These are phyloP conservation scores for Fusarium newnesense DNA, from an alignment of 2,329 filamentous ascomycete genomes.

Conservation along the genomic window DNA sequence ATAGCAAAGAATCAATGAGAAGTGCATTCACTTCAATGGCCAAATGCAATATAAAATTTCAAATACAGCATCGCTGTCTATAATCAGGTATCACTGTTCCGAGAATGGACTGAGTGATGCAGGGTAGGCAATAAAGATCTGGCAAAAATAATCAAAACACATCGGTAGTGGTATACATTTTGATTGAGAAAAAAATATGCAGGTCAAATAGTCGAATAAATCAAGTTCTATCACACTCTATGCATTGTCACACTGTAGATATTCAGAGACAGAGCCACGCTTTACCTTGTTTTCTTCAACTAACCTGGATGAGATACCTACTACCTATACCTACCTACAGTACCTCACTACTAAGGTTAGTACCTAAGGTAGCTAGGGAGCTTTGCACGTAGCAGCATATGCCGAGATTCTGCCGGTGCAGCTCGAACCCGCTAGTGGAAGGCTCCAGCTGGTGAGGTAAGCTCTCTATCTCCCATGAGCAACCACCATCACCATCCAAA, in stretches of 20 bases:
- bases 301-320: not conserved
- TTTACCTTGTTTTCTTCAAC: not conserved
- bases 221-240: not conserved
- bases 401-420: constrained; percentile 49
- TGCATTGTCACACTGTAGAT: not conserved
- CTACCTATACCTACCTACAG: no score
- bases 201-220: not conserved
- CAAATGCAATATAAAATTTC: no score
- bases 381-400: not conserved
- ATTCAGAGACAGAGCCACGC: not conserved
- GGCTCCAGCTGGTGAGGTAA: constrained; percentile 56
- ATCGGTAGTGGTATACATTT: not conserved
- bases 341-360: no score
- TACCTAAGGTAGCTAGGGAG: not conserved
- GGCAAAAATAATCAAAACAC: not conserved
- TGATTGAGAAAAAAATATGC: no score
- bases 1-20: not conserved
- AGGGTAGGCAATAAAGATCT: not conserved
- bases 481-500: constrained; percentile 35
- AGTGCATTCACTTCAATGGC: not conserved
- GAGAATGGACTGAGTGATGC: no score
- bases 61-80: not conserved
- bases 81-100: not conserved
- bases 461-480: constrained; percentile 46
- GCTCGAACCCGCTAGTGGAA: constrained; percentile 44